These are phyloP conservation scores for Glutinoglossum americanum DNA, from an alignment of 495 filamentous ascomycete species.

Conservation along the genomic window DNA sequence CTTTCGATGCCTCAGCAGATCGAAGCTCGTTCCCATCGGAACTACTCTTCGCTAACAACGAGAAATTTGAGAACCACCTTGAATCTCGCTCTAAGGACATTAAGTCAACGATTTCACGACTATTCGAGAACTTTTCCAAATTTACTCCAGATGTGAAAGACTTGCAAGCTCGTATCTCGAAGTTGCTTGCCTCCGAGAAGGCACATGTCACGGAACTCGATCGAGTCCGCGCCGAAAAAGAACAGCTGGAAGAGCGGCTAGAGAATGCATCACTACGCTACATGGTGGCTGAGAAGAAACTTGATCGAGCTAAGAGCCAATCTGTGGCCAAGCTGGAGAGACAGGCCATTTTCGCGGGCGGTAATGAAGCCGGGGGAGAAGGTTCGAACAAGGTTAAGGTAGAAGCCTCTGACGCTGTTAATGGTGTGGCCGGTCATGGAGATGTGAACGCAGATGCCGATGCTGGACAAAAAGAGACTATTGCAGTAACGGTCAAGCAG, in stretches of 20 bases:
- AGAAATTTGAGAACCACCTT: constrained; percentile 62
- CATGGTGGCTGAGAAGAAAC: constrained; percentile 81
- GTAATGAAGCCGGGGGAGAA: constrained; percentile 30
- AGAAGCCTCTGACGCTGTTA: constrained; percentile 18
- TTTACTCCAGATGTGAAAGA: constrained; percentile 39
- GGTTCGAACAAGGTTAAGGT: constrained; percentile 22
- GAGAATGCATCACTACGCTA: constrained; percentile 74
- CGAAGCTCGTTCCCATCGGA: constrained; percentile 28
- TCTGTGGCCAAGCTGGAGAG: constrained; percentile 86
- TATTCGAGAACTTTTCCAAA: constrained; percentile 21
- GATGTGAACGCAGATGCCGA: constrained; percentile 36
- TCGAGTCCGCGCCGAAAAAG: constrained; percentile 52
- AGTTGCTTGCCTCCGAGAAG: constrained; percentile 62
- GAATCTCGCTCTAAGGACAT: constrained; percentile 37
- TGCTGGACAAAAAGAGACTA: constrained; percentile 47
- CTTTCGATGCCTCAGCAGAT: neutral
- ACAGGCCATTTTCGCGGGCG: constrained; percentile 50
- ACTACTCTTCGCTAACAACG: constrained; percentile 39
- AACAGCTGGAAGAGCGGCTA: constrained; percentile 60
- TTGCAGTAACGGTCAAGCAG: constrained; percentile 53
- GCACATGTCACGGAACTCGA: constrained; percentile 56
- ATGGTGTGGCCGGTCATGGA: constrained; percentile 18
- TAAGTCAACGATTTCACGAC: constrained; percentile 31
- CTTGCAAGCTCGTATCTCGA: constrained; percentile 50
- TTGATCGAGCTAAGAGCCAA: constrained; percentile 68